Evolutionary conservation across 139 green algal species (phyloP).

Genomic region (Coccomyxa sp.): DNA sequence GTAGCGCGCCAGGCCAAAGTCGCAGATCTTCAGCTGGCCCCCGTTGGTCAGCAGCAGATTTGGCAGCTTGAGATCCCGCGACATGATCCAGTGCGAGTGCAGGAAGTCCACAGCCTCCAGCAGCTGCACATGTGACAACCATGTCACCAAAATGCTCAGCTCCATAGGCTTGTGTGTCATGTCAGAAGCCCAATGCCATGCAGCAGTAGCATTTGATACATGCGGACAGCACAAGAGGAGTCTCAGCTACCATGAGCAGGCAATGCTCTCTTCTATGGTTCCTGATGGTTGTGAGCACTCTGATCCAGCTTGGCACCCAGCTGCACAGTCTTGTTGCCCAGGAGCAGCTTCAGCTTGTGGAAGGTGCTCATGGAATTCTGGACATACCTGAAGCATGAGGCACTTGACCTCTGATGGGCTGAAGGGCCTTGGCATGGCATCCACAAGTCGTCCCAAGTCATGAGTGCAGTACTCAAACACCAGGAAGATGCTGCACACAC

Average conservation of each 20-base stretch:
- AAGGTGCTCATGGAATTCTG: too few species aligned
- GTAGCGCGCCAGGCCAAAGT: conserved; percentile 71
- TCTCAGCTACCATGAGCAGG: too few species aligned
- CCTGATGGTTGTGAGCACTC: too few species aligned
- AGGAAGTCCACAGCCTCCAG: conserved; percentile 62
- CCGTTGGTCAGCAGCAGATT: conserved; percentile 48
- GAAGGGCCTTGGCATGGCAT: conserved; percentile 49
- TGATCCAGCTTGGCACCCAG: too few species aligned
- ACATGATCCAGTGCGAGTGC: conserved; percentile 66
- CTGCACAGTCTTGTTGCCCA: not conserved
- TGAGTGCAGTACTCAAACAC: conserved; percentile 85
- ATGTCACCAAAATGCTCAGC: too few species aligned
- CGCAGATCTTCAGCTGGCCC: conserved; percentile 68
- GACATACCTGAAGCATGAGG: conserved; percentile 50
- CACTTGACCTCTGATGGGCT: conserved; percentile 64
- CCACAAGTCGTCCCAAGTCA: conserved; percentile 71
- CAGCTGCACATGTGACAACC: conserved; percentile 42
- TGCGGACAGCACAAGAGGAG: not conserved
- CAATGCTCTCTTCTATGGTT: too few species aligned
- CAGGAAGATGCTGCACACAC: conserved; percentile 64
- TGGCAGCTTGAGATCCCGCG: conserved; percentile 72
- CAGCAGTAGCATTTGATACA: not conserved
- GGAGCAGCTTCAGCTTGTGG: too few species aligned
- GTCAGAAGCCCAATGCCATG: not conserved
- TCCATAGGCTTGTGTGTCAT: too few species aligned